Percentiles rank a stretch among this genome's conserved stretches.
Evolutionary conservation across 2,329 filamentous ascomycete genomes (phyloP).

Genomic region (Thelonectria olida): DNA sequence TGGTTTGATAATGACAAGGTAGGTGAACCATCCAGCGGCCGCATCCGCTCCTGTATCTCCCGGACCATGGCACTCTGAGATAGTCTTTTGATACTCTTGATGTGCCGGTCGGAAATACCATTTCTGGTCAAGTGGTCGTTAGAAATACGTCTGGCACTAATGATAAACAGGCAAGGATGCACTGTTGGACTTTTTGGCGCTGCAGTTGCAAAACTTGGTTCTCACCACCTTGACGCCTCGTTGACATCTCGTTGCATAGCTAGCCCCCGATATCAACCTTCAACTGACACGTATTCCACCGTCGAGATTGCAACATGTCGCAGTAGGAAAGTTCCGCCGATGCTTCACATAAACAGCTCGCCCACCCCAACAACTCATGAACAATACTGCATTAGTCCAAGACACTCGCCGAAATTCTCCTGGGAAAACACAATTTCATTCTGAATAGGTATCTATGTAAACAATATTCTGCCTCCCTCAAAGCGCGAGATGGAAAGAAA

Average conservation of each 20-base stretch:
- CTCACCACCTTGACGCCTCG: not conserved
- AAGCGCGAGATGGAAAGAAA: not conserved
- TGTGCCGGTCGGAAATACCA: not conserved
- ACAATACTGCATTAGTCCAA: too few species aligned
- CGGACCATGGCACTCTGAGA: not conserved
- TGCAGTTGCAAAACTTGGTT: not conserved
- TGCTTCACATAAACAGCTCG: too few species aligned
- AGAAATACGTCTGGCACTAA: not conserved
- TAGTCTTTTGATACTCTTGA: not conserved
- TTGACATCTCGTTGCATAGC: not conserved
- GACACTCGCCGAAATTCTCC: too few species aligned
- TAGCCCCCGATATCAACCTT: not conserved
- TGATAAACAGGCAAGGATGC: not conserved
- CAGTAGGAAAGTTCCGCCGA: too few species aligned
- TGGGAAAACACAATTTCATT: constrained; percentile 18
- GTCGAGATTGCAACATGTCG: too few species aligned
- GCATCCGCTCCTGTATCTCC: constrained; percentile 3
- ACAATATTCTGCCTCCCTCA: not conserved
- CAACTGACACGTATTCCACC: too few species aligned
- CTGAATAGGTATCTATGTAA: constrained; percentile 35
- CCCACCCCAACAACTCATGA: not conserved
- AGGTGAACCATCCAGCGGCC: not conserved
- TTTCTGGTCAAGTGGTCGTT: not conserved
- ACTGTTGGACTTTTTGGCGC: not conserved
- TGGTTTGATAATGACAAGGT: not conserved